phyloP scores from a whole-genome alignment of 805 yeast species.

The Candida wancherniae region DNA sequence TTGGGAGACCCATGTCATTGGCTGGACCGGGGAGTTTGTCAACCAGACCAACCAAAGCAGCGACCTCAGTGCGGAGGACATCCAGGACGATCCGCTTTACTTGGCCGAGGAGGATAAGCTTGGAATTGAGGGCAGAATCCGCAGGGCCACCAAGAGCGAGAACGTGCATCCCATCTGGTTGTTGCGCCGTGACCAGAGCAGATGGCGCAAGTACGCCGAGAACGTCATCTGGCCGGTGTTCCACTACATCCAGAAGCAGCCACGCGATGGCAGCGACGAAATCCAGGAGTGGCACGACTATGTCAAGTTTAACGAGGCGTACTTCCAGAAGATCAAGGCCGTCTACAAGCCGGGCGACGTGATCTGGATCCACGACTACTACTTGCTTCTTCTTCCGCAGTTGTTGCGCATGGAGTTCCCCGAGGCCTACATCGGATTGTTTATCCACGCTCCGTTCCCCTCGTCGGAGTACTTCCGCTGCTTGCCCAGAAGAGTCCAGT shows the following conservation, averaged over 20 bases:
- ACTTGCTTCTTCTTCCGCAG: slow-evolving; percentile 75
- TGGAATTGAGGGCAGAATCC: slow-evolving; percentile 44
- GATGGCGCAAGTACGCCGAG: slow-evolving; percentile 91
- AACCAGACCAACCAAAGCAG: slow-evolving; percentile 22
- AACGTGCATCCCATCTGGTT: slow-evolving; percentile 87
- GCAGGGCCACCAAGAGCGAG: slow-evolving; percentile 42
- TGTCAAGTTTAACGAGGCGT: slow-evolving; percentile 85
- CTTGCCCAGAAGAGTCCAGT: slow-evolving; percentile 72
- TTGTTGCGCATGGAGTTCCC: slow-evolving; percentile 73
- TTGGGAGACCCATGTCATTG: slow-evolving; percentile 87
- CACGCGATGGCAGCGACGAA: slow-evolving; percentile 65
- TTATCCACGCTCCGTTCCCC: slow-evolving; percentile 90
- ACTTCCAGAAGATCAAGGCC: slow-evolving; percentile 68
- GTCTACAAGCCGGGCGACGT: slow-evolving; percentile 85
- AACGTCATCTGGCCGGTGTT: slow-evolving; percentile 89
- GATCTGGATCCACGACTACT: slow-evolving; percentile 91
- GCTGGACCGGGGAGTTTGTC: slow-evolving; percentile 91
- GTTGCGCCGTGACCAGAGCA: slow-evolving; percentile 65
- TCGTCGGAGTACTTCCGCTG: slow-evolving; percentile 91
- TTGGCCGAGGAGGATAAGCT: slow-evolving; percentile 52
- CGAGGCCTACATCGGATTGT: slow-evolving; percentile 70
- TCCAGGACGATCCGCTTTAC: slow-evolving; percentile 55
- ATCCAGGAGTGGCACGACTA: slow-evolving; percentile 76
- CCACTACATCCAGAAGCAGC: slow-evolving; percentile 83
- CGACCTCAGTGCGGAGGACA: slow-evolving; percentile 23